Percentiles rank a stretch among this genome's conserved stretches.
Conservation (phyloP, 2,329 filamentous ascomycete species). For the Neopestalotiopsis clavispora region DNA sequence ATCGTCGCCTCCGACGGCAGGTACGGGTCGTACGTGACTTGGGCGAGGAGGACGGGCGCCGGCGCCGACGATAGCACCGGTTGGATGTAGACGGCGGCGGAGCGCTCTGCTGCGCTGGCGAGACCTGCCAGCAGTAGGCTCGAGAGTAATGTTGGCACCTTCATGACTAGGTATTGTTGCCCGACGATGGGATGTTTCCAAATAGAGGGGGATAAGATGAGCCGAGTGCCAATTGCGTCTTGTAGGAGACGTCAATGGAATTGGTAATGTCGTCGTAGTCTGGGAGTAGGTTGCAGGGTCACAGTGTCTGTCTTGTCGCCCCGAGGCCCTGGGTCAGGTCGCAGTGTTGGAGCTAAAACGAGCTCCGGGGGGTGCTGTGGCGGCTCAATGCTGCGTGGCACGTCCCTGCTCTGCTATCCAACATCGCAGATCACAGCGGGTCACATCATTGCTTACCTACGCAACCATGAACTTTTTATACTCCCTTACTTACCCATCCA, state of each 20-base stretch:
- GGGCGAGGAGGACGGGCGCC: conserved; percentile 54
- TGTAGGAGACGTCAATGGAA: neutral
- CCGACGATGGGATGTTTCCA: conserved; percentile 14
- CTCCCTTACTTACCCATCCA: neutral
- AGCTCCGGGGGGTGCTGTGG: neutral
- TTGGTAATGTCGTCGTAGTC: neutral
- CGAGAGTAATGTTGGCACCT: conserved; percentile 43
- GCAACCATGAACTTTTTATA: neutral
- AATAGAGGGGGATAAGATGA: neutral
- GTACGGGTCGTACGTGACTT: conserved; percentile 59
- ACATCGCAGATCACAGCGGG: neutral
- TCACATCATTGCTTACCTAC: conserved; percentile 6
- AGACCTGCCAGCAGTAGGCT: conserved; percentile 47
- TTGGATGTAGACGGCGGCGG: conserved; percentile 59
- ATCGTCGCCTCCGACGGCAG: conserved; percentile 50
- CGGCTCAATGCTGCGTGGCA: neutral
- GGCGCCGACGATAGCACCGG: conserved; percentile 44
- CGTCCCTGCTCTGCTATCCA: neutral
- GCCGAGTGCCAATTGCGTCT: neutral
- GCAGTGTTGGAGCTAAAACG: conserved; percentile 7
- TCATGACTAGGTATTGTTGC: conserved; percentile 42
- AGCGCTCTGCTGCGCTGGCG: conserved; percentile 44
- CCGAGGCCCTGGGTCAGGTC: conserved; percentile 1
- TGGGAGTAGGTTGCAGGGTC: neutral
- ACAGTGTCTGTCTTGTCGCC: neutral